These are phyloP conservation scores for Xerocomellus chrysenteron DNA, from an alignment of 768 basidiomycete genomes.

Conservation along the genomic window DNA sequence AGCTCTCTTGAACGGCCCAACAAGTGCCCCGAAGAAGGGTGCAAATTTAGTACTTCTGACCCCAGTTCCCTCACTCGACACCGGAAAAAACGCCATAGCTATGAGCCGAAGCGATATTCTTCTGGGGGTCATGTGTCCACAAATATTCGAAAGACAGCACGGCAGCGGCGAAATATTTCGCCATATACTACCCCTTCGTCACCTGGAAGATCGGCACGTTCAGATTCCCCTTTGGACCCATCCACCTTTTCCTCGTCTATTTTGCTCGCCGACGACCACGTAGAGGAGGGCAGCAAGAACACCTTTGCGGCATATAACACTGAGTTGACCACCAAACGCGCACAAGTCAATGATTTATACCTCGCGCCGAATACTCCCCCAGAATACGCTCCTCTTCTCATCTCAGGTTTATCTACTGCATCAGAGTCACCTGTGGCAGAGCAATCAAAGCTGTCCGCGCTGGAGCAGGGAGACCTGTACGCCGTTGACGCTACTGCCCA, in stretches of 20 bases:
- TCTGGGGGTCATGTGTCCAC: too few species aligned
- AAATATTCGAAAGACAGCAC: background rate
- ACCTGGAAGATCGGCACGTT: background rate
- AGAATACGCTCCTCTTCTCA: too few species aligned
- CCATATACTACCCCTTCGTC: constrained; percentile 7
- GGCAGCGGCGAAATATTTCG: background rate
- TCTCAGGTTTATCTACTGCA: too few species aligned
- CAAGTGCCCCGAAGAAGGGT: background rate
- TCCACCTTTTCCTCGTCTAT: background rate
- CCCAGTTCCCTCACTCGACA: background rate
- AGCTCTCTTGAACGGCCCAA: constrained; percentile 14
- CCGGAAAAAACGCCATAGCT: background rate
- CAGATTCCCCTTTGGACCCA: background rate
- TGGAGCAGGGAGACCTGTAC: too few species aligned
- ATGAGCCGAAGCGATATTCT: background rate
- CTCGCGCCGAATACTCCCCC: background rate
- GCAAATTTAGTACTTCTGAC: background rate
- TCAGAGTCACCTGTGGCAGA: too few species aligned
- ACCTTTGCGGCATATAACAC: background rate
- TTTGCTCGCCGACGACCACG: background rate
- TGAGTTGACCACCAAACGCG: background rate
- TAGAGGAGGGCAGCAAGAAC: background rate
- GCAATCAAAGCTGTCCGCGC: too few species aligned
- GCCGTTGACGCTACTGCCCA: too few species aligned
- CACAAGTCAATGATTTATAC: background rate